phyloP scores from a whole-genome alignment of 2,329 filamentous ascomycete species.

The Neofusicoccum ribis region DNA sequence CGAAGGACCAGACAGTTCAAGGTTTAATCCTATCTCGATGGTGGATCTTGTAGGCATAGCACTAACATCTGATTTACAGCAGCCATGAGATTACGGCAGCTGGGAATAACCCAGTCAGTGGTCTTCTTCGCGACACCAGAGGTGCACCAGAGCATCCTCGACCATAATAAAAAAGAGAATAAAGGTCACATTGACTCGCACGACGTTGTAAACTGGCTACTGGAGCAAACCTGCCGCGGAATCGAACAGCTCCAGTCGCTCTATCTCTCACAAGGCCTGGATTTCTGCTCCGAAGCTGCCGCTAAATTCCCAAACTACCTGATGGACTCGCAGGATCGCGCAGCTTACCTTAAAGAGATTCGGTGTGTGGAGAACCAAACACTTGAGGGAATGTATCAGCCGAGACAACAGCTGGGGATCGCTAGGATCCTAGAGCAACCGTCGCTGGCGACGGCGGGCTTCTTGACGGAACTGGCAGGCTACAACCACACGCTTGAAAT shows the following conservation, averaged over 20 bases:
- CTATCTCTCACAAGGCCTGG: slow-evolving; percentile 60
- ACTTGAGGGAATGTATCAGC: slow-evolving; percentile 59
- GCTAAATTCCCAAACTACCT: slow-evolving; percentile 47
- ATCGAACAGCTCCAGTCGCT: slow-evolving; percentile 62
- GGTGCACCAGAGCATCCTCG: slow-evolving; percentile 61
- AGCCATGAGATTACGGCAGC: slow-evolving; percentile 60
- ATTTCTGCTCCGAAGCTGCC: slow-evolving; percentile 59
- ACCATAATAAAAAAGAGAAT: slow-evolving; percentile 39
- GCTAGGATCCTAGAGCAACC: slow-evolving; percentile 15
- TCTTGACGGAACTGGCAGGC: slow-evolving; percentile 40
- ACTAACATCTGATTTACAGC: slow-evolving; percentile 57
- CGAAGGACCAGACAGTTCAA: slow-evolving; percentile 64
- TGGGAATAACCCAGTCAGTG: background rate
- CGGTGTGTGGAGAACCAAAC: slow-evolving; percentile 58
- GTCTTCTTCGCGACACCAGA: slow-evolving; percentile 31
- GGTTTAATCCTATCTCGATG: slow-evolving; percentile 38
- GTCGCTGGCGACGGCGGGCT: slow-evolving; percentile 7
- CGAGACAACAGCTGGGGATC: slow-evolving; percentile 19
- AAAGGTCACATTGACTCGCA: slow-evolving; percentile 43
- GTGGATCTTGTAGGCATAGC: background rate
- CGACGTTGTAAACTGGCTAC: slow-evolving; percentile 61
- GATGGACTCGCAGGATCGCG: slow-evolving; percentile 32
- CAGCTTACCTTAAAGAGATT: slow-evolving; percentile 47
- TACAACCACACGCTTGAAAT: slow-evolving; percentile 33
- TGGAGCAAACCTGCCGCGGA: slow-evolving; percentile 62